Conservation (phyloP, 1,284 basidiomycete species). For the Ustilago hordei region DNA sequence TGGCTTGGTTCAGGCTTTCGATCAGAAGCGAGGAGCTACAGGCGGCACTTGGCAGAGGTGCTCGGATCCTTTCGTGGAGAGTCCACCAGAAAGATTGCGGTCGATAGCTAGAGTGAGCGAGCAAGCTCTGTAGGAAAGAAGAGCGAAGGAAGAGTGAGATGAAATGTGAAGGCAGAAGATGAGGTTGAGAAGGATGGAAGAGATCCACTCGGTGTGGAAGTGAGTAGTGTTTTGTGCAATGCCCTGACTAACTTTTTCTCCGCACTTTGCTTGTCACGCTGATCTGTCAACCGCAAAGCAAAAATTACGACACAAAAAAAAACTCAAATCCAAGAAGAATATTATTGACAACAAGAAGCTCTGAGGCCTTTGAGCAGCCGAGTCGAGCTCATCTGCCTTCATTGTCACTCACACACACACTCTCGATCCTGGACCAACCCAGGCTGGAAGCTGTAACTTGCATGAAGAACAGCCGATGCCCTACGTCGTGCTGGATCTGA, state of each 20-base stretch:
- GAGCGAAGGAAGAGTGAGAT: not conserved
- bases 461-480: not conserved
- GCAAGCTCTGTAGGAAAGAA: not conserved
- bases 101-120: not conserved
- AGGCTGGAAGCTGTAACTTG: not conserved
- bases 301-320: not conserved
- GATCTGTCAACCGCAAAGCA: not conserved
- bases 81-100: not conserved
- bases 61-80: not conserved
- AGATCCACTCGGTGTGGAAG: not conserved
- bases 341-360: not conserved
- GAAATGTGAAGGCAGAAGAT: not conserved
- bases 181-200: not conserved
- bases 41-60: not conserved
- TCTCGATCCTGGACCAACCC: not conserved
- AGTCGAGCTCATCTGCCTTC: too few species aligned
- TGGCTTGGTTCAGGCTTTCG: not conserved
- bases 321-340: not conserved
- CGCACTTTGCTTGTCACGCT: slow-evolving; percentile 8
- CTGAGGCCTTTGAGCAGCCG: too few species aligned
- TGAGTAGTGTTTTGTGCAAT: not conserved
- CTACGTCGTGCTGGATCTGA: not conserved
- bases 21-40: not conserved
- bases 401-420: too few species aligned
- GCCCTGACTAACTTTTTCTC: slow-evolving; percentile 4